Evolutionary conservation across 306 rosid genomes (phyloP), one percentile per base, ranked within the genome.

Genomic region (Calophaca sinica): DNA sequence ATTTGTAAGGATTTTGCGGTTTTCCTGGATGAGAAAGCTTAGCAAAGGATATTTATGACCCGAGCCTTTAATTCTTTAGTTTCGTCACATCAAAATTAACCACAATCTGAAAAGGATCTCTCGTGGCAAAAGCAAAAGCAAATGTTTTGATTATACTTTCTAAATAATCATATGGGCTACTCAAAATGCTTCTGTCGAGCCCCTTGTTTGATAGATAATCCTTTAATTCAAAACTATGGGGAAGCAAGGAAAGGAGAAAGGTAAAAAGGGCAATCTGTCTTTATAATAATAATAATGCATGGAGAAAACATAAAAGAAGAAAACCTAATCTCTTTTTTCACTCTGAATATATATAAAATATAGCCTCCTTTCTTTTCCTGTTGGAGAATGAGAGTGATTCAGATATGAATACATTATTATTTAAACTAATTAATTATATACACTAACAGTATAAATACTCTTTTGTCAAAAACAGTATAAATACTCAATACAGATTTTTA

Each of bases 171-270:
- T 57, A 8, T 12, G 49, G 28, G 9, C 77, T 65, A 8, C 73
- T 33, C 5, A 35, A 51, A 53, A 42, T 60, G 42, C 61, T 59
- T 51, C 31, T 54, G 50, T 44, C 48, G 57, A 70, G 45, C 57
- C 68, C 31, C 32, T 44, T 71, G 63, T 75, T 75, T 20, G 26
- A 0, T 20, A 0, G 52, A 57, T 72, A 68, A 0, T 35, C 3
- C 87, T 84, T 84, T 68, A 84, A 80, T 80, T 84, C 71, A 80
- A 83, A 84, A 80, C 39, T n/a, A 9, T 8, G 54, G 59, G 48
- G 28, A 60, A 38, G 60, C 52, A 59, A 65, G 31, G 10, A 46
- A 67, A 82, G 75, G 14, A 49, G 42, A 59, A 80, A 53, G 70
- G 62, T 70, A 12, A 72, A 84, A 76, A 78, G 74, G 49, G 31